These are phyloP conservation scores for Cercospora sojina DNA, from an alignment of 2,329 filamentous ascomycete species.

Conservation along the genomic window DNA sequence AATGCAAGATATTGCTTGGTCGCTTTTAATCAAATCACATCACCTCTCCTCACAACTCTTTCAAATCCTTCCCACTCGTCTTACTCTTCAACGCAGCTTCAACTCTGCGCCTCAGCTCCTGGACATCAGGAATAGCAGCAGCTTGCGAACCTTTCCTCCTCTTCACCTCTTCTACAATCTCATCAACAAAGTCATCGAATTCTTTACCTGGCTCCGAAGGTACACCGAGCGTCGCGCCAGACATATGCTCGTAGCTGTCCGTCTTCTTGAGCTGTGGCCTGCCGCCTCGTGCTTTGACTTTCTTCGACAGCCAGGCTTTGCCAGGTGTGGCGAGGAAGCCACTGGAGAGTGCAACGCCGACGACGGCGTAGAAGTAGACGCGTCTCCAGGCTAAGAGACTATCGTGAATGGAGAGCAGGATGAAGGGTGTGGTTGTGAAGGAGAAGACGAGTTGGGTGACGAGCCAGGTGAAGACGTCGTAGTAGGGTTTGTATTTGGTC, in stretches of 20 bases:
- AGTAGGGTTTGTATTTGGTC: slow-evolving; percentile 74
- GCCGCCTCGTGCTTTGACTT: slow-evolving; percentile 41
- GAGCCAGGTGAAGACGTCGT: slow-evolving; percentile 75
- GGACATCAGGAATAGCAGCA: slow-evolving; percentile 40
- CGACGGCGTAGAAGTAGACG: slow-evolving; percentile 82
- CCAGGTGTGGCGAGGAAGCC: slow-evolving; percentile 78
- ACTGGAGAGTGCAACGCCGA: slow-evolving; percentile 64
- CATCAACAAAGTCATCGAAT: slow-evolving; percentile 72
- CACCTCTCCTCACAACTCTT: slow-evolving; percentile 1
- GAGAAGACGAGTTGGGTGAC: slow-evolving; percentile 79
- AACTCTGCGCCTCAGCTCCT: slow-evolving; percentile 54
- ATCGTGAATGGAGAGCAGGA: slow-evolving; percentile 70
- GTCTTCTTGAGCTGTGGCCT: slow-evolving; percentile 31
- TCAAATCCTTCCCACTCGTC: slow-evolving; percentile 19
- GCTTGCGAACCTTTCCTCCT: slow-evolving; percentile 50
- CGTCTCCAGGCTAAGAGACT: slow-evolving; percentile 76
- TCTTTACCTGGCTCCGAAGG: slow-evolving; percentile 73
- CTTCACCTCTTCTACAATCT: slow-evolving; percentile 73
- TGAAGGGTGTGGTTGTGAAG: slow-evolving; percentile 80
- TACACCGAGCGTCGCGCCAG: slow-evolving; percentile 66
- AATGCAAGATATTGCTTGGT: neutral
- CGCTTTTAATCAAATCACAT: neutral
- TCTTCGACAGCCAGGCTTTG: slow-evolving; percentile 52
- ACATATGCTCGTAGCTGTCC: slow-evolving; percentile 38
- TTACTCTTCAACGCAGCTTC: slow-evolving; percentile 44